phyloP scores from a whole-genome alignment of 2,329 filamentous ascomycete species.

The Claviceps lovelessii region DNA sequence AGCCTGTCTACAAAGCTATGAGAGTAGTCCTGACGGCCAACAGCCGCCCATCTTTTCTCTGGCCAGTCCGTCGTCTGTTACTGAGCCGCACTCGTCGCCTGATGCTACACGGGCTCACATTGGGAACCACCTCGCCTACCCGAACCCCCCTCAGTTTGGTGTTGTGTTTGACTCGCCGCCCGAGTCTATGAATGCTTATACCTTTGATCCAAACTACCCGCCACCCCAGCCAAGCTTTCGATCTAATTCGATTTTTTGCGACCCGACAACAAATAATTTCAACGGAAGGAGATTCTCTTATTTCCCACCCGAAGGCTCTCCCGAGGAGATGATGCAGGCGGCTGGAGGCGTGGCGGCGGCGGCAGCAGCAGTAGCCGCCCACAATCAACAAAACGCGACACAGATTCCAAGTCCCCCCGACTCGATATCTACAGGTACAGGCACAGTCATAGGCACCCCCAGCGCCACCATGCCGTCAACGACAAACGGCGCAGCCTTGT shows the following conservation, averaged over 20 bases:
- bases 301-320: slow-evolving; percentile 40
- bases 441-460: neutral
- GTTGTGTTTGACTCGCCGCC: slow-evolving; percentile 43
- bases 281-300: slow-evolving; percentile 47
- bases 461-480: slow-evolving; percentile 14
- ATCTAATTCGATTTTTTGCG: slow-evolving; percentile 52
- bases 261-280: slow-evolving; percentile 40
- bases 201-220: slow-evolving; percentile 28
- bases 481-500: slow-evolving; percentile 20
- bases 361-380: slow-evolving; percentile 14
- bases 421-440: slow-evolving; percentile 17
- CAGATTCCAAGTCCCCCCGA: slow-evolving; percentile 32
- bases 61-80: slow-evolving; percentile 19
- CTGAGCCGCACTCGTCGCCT: slow-evolving; percentile 19
- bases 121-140: slow-evolving; percentile 24
- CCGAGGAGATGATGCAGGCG: slow-evolving; percentile 20
- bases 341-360: slow-evolving; percentile 14
- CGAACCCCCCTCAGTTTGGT: slow-evolving; percentile 40
- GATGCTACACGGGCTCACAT: slow-evolving; percentile 13
- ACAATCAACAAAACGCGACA: slow-evolving; percentile 17
- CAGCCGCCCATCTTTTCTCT: slow-evolving; percentile 16
- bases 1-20: slow-evolving; percentile 80
- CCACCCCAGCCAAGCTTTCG: slow-evolving; percentile 41
- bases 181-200: slow-evolving; percentile 35
- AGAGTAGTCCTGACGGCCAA: slow-evolving; percentile 26